Percentiles rank a stretch among this genome's conserved stretches.
These are phyloP conservation scores for Xylariaceae sp. DNA, from an alignment of 2,329 filamentous ascomycete genomes.

Conservation along the genomic window DNA sequence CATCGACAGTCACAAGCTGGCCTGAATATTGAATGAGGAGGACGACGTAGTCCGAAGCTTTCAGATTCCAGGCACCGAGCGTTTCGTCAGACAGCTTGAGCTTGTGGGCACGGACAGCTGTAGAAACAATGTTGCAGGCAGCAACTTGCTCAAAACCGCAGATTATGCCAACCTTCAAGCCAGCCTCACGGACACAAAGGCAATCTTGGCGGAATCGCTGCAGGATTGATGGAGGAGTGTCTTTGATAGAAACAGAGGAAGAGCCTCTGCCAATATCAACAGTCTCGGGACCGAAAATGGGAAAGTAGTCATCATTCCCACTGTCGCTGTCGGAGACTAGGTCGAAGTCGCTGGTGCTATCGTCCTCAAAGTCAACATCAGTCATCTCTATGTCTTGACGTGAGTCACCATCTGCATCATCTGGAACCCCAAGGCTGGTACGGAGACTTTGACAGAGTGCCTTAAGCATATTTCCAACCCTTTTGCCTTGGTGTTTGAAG, in stretches of 20 bases:
- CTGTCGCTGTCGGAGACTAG: conserved; percentile 16
- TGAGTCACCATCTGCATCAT: conserved; percentile 27
- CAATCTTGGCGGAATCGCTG: conserved; percentile 58
- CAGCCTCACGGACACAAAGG: conserved; percentile 53
- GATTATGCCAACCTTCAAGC: conserved; percentile 66
- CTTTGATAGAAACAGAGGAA: neutral
- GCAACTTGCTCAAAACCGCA: conserved; percentile 39
- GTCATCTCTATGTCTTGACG: conserved; percentile 17
- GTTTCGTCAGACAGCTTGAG: conserved; percentile 71
- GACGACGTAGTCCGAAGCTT: conserved; percentile 64
- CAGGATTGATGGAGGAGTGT: conserved; percentile 4
- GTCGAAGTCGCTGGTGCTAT: neutral
- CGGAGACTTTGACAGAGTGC: conserved; percentile 27
- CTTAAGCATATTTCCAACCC: conserved; percentile 17
- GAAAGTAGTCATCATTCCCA: conserved; percentile 19
- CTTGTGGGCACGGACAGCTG: conserved; percentile 66
- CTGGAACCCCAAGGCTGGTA: conserved; percentile 15
- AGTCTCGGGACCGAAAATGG: conserved; percentile 1
- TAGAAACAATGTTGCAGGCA: conserved; percentile 48
- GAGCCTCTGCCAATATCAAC: too few species aligned
- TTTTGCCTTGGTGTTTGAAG: conserved; percentile 13
- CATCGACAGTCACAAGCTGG: conserved; percentile 58
- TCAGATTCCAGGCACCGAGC: conserved; percentile 72
- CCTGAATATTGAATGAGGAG: conserved; percentile 62
- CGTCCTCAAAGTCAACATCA: conserved; percentile 16